Base-by-base conservation (phyloP, 495 filamentous ascomycete genomes). In the Xylaria venustula region DNA sequence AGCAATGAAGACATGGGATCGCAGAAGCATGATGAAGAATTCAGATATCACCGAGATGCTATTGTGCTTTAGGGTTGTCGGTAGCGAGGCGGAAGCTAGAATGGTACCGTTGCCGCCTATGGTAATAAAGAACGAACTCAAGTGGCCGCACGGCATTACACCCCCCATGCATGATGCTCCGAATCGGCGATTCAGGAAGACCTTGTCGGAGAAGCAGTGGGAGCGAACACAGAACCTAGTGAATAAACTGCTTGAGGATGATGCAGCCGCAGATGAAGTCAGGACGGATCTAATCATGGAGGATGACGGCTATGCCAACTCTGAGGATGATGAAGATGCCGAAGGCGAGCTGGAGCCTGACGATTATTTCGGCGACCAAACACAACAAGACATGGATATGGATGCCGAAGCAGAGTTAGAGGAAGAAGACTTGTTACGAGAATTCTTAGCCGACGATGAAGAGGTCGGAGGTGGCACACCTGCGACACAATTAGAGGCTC, bases 11-110 rank as follows among this genome's bases (percentile, higher is more conserved):
- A 93, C 88, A 53, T 97, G 94, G 88, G 94, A 98, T 67, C 88
- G 87, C 70, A 90, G 88, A 60, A 84, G 87, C 22, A 94, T 92
- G 85, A 92, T 92, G 78, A 99, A 99, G 75, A 89, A 88, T 3
- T 90, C 90, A 3, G 95, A 99, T 74, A 86, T 99, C 7, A 94
- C 88, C 61, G 95, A 99, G 79, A 96, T 99, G 90, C 80, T 98
- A 2, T 75, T 95, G 30, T 89, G 97, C 0, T 81, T 93, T 57
- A 89, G 89, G 2, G 77, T 69, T 32, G 85, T 96, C 23, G 67
- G 79, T 11, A 86, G 74, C 51, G 93, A 98, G 61, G 79, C 86
- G 8, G 90, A 95, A 65, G 91, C 90, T 51, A 88, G 77, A 80
- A 81, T 54, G 74, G 77, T 71, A 3, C 79, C 83, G 1, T 73